Percentiles rank a stretch among this genome's conserved stretches.
Evolutionary conservation across 2,329 filamentous ascomycete genomes (phyloP).

Genomic region (Cadophora sp.): DNA sequence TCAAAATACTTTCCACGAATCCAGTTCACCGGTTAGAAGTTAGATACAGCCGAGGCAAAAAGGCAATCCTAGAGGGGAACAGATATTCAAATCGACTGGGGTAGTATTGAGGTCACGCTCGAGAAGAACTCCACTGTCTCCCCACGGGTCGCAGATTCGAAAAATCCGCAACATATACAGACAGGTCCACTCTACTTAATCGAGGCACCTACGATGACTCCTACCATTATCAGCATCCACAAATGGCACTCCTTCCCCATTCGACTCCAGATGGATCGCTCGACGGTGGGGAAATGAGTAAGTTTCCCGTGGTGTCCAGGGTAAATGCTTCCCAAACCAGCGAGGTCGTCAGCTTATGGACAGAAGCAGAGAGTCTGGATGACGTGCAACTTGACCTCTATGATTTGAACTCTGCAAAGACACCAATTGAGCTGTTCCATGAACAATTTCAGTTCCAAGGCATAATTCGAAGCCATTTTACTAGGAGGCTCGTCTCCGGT

Average conservation of each 20-base stretch:
- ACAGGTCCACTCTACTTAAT: conserved; percentile 27
- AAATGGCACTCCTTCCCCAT: no score
- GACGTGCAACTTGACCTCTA: background rate
- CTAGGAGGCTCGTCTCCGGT: background rate
- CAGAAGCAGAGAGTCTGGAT: background rate
- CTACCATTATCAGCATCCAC: no score
- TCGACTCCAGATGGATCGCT: no score
- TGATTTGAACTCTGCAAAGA: background rate
- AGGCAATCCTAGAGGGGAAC: conserved; percentile 21
- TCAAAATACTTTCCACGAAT: no score
- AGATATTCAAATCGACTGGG: conserved; percentile 26
- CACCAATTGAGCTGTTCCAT: conserved; percentile 23
- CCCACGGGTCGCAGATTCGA: no score
- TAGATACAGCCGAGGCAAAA: conserved; percentile 22
- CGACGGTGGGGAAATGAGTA: no score
- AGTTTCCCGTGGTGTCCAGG: no score
- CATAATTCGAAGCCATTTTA: conserved; percentile 7
- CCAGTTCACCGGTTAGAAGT: no score
- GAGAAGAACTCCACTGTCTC: background rate
- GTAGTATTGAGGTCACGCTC: conserved; percentile 20
- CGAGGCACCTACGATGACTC: no score
- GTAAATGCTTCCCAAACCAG: conserved; percentile 5
- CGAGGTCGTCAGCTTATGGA: conserved; percentile 15
- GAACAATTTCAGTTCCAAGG: conserved; percentile 25
- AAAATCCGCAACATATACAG: conserved; percentile 5